These are phyloP conservation scores for Psilocybe azurescens DNA, from an alignment of 768 basidiomycete species.

Conservation along the genomic window DNA sequence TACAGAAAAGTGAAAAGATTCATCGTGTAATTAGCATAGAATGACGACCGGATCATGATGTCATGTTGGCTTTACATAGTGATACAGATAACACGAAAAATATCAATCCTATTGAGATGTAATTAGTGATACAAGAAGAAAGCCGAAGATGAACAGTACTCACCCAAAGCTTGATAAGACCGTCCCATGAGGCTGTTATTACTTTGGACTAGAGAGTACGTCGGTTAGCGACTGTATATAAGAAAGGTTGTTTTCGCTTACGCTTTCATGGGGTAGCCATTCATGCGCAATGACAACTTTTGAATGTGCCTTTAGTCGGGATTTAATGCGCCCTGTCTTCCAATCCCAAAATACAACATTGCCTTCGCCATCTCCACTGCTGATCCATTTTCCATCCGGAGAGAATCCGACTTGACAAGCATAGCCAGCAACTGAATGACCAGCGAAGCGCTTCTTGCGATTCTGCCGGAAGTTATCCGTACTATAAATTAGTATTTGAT, in stretches of 20 bases:
- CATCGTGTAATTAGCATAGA: conserved; percentile 6
- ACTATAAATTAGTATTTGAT: conserved; percentile 97
- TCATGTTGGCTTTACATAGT: conserved; percentile 25
- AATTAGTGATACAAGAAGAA: conserved; percentile 17
- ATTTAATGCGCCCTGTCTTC: conserved; percentile 97
- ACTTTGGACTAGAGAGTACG: conserved; percentile 80
- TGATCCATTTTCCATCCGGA: conserved; percentile 98
- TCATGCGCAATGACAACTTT: conserved; percentile 99
- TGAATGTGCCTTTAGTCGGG: conserved; percentile 83
- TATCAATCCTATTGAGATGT: conserved; percentile 42
- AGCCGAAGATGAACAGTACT: conserved; percentile 32
- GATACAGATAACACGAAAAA: conserved; percentile 24
- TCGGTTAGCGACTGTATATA: conserved; percentile 22
- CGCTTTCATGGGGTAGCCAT: conserved; percentile 97
- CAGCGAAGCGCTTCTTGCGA: conserved; percentile 97
- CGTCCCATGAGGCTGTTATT: conserved; percentile 97
- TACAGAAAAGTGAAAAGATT: neutral
- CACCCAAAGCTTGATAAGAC: conserved; percentile 97
- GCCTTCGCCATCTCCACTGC: conserved; percentile 93
- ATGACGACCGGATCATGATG: conserved; percentile 24
- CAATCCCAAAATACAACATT: conserved; percentile 99
- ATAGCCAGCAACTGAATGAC: conserved; percentile 96
- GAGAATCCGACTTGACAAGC: conserved; percentile 98
- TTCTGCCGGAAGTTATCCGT: conserved; percentile 99
- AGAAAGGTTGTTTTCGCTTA: conserved; percentile 57